Conservation (phyloP, 2,329 filamentous ascomycete species). For the Fusarium nanum region DNA sequence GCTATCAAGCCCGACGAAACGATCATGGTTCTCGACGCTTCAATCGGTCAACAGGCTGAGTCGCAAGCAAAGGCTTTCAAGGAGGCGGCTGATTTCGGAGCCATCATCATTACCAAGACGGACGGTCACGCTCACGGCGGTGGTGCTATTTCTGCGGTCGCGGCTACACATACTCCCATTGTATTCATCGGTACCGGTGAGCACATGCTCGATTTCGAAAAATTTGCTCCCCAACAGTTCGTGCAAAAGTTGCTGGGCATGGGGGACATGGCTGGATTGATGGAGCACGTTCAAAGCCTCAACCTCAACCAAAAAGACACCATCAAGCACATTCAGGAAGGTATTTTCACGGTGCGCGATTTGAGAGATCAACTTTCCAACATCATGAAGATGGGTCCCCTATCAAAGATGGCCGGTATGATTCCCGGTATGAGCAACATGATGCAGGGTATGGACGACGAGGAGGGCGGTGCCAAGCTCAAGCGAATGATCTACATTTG, state of each 20-base stretch:
- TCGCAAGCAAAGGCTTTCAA: constrained; percentile 97
- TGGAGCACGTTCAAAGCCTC: constrained; percentile 95
- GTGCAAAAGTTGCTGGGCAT: constrained; percentile 94
- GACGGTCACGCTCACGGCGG: constrained; percentile 95
- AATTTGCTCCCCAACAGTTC: constrained; percentile 92
- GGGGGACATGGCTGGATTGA: constrained; percentile 94
- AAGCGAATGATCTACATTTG: constrained; percentile 99
- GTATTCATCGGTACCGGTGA: constrained; percentile 98
- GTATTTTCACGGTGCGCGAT: constrained; percentile 95
- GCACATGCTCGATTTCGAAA: constrained; percentile 94
- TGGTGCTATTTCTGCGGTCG: constrained; percentile 97
- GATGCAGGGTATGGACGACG: constrained; percentile 97
- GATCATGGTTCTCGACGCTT: constrained; percentile 97
- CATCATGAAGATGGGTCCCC: constrained; percentile 99
- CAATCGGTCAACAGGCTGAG: constrained; percentile 96
- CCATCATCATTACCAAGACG: constrained; percentile 99
- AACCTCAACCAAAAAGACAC: constrained; percentile 98
- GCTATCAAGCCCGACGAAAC: constrained; percentile 93
- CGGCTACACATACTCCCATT: constrained; percentile 95
- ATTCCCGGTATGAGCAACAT: constrained; percentile 93
- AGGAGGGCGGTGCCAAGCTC: constrained; percentile 91
- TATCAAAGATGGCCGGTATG: constrained; percentile 99
- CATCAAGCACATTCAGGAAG: constrained; percentile 98
- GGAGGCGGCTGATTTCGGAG: constrained; percentile 94
- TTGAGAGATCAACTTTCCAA: constrained; percentile 95